phyloP scores from a whole-genome alignment of 352 stramenopile genomes.

The Phytophthora pseudosyringae region DNA sequence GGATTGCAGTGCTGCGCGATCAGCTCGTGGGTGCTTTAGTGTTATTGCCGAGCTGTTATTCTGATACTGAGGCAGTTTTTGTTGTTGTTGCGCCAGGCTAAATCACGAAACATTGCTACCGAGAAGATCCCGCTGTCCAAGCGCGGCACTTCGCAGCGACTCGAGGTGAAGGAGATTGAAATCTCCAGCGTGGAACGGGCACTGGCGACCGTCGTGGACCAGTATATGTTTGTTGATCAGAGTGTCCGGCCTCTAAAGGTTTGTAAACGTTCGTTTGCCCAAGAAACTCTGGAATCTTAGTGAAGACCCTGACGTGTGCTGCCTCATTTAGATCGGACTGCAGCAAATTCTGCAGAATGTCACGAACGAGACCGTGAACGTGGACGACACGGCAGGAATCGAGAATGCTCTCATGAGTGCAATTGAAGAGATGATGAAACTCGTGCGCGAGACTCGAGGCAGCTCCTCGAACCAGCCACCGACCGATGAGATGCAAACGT shows the following conservation, averaged over 20 bases:
- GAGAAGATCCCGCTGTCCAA: conserved; percentile 71
- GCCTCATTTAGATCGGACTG: conserved; percentile 63
- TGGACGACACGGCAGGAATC: conserved; percentile 66
- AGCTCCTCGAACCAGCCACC: conserved; percentile 16
- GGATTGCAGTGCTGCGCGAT: conserved; percentile 53
- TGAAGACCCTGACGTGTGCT: conserved; percentile 5
- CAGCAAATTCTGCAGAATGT: conserved; percentile 85
- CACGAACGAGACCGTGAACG: conserved; percentile 71
- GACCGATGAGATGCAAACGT: conserved; percentile 4
- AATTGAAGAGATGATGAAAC: conserved; percentile 80
- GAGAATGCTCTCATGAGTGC: conserved; percentile 63
- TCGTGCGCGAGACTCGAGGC: conserved; percentile 53
- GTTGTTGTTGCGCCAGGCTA: conserved; percentile 32
- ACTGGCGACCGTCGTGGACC: conserved; percentile 74
- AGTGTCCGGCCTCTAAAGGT: conserved; percentile 82
- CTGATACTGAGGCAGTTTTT: not conserved
- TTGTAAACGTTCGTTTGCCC: not conserved
- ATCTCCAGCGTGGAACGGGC: conserved; percentile 63
- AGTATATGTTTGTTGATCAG: conserved; percentile 87
- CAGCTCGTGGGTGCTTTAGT: conserved; percentile 55
- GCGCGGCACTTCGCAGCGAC: conserved; percentile 62
- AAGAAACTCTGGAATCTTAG: not conserved
- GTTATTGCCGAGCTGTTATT: not conserved
- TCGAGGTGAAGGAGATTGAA: conserved; percentile 77
- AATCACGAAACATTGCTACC: conserved; percentile 50